These are phyloP conservation scores for Ceratocystis huliohia DNA, from an alignment of 2,329 filamentous ascomycete genomes.

Conservation along the genomic window DNA sequence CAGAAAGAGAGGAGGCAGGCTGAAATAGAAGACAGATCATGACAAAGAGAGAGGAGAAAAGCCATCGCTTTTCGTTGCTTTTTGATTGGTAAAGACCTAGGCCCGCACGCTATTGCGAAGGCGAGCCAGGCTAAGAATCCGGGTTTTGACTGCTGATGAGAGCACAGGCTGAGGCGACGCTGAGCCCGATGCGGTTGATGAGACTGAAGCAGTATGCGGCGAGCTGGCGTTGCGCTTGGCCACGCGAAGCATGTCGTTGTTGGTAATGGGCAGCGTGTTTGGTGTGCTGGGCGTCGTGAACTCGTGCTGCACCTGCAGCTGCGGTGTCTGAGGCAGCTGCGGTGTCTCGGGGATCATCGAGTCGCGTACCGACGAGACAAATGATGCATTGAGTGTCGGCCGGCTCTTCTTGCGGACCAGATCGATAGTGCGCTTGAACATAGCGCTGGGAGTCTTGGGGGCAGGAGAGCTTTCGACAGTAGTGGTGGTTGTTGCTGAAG, in stretches of 20 bases:
- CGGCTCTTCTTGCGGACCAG: conserved; percentile 44
- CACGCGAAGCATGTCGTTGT: conserved; percentile 35
- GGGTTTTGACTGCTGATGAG: conserved; percentile 21
- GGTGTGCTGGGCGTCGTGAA: conserved; percentile 17
- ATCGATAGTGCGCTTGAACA: conserved; percentile 43
- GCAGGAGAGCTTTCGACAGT: conserved; percentile 6
- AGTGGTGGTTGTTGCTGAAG: conserved; percentile 21
- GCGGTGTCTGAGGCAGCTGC: conserved; percentile 6
- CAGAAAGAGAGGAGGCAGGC: background rate
- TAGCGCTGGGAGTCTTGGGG: conserved; percentile 32
- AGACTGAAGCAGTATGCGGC: conserved; percentile 18
- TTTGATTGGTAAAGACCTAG: conserved; percentile 1
- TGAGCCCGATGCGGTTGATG: conserved; percentile 19
- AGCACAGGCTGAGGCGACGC: conserved; percentile 7
- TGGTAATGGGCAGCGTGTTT: conserved; percentile 31
- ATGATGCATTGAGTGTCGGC: conserved; percentile 31
- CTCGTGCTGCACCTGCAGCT: background rate
- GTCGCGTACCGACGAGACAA: conserved; percentile 28
- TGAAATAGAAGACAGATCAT: background rate
- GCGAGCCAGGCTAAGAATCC: conserved; percentile 18
- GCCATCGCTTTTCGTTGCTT: background rate
- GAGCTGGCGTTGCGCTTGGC: conserved; percentile 33
- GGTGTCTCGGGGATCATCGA: conserved; percentile 28
- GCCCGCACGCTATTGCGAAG: conserved; percentile 14
- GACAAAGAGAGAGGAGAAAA: conserved; percentile 11